Evolutionary conservation across 768 basidiomycete species (phyloP).

Genomic region (Dendrothele bispora): DNA sequence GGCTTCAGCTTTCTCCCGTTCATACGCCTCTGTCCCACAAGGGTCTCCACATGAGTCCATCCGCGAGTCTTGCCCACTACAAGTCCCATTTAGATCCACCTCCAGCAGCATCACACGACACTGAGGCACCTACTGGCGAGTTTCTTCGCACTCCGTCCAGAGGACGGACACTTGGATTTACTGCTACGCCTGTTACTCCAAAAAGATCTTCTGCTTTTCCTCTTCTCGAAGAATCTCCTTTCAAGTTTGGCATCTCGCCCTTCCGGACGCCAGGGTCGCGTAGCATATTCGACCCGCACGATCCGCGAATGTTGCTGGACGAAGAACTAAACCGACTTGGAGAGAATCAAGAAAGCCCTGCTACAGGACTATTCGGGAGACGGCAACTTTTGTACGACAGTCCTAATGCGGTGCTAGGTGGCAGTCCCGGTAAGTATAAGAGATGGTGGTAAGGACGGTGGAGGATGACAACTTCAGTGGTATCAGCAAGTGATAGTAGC

Average conservation of each 20-base stretch:
- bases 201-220: constrained; percentile 35
- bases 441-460: constrained; percentile 54
- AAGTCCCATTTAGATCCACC: constrained; percentile 70
- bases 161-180: constrained; percentile 30
- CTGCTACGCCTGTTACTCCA: constrained; percentile 42
- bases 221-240: constrained; percentile 32
- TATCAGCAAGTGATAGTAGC: too few relatives aligned
- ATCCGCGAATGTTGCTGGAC: constrained; percentile 65
- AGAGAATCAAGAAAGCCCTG: constrained; percentile 58
- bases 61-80: constrained; percentile 64
- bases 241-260: constrained; percentile 34
- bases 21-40: constrained; percentile 71
- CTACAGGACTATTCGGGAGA: constrained; percentile 60
- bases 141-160: constrained; percentile 46
- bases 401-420: constrained; percentile 52
- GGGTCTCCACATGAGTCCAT: constrained; percentile 70
- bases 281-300: constrained; percentile 67
- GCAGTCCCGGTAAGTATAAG: constrained; percentile 53
- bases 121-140: constrained; percentile 23
- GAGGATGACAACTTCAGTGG: too few relatives aligned
- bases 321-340: constrained; percentile 64
- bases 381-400: constrained; percentile 67
- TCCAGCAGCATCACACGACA: constrained; percentile 38
- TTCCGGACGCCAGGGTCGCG: constrained; percentile 53
- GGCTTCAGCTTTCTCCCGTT: constrained; percentile 52